Base-by-base conservation (phyloP, 1,284 basidiomycete genomes). In the Cutaneotrichosporon mucoides region DNA sequence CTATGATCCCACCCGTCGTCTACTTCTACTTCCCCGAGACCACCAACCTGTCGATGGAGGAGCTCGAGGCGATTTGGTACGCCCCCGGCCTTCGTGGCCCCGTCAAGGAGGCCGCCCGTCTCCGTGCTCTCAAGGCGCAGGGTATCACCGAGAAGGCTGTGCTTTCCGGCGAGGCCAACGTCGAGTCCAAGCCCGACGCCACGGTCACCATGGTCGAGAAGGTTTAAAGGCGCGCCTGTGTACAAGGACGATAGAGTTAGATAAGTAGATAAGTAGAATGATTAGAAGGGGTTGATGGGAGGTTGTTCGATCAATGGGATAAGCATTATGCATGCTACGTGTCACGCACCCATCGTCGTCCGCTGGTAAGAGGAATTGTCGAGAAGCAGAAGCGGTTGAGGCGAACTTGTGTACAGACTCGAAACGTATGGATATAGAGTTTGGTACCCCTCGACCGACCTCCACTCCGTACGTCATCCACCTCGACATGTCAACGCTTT, bases 11-110 rank as follows among this genome's bases (percentile, higher is more conserved):
- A n/a, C 69, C 68, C 33, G 49, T 61, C 5, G 66, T 71, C 35
- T 71, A 66, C 56, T 61, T 69, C 52, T 68, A 67, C 59, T 71
- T 68, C 59, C 70, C 69, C 36, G 69, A 71, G 53, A 71, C 69
- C 4, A 71, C 68, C 7, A 65, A 61, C 33, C 57, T 71, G 11
- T 63, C 64, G 3, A 57, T 71, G 41, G 69, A 71, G 58, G 69
- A 69, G 61, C 63, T 69, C 40, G 69, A 71, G 54, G 50, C 47
- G 50, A 60, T 60, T 44, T 60, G 59, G 59, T 46, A 40, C 13
- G 51, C 43, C 6, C 37, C 48, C 2, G 59, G 59, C n/a, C 36
- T 50, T n/a, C 49, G 43, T 10, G 59, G 24, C 8, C 41, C 40
- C 3, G 59, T 60, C 16, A 55, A 55, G 13, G 59, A 60, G 51